A percentile compares a stretch with the other conserved stretches of the same genome.
These are phyloP conservation scores for Termitomyces sp. DNA, from an alignment of 1,284 basidiomycete species.

Conservation along the genomic window DNA sequence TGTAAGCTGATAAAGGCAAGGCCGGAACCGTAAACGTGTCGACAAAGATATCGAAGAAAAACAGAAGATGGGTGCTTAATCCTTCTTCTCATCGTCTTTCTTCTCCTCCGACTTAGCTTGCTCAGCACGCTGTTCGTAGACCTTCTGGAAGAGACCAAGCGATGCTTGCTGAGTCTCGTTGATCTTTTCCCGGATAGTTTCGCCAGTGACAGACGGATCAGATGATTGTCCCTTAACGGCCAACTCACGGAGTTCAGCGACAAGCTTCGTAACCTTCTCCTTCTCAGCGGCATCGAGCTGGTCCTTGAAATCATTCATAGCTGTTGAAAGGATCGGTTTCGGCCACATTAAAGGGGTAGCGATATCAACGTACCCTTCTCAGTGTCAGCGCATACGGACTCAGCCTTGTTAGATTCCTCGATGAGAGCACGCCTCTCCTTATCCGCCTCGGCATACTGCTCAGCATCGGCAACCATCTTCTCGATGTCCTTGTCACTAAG, in stretches of 20 bases:
- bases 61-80: conserved; percentile 2
- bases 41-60: neutral
- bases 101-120: conserved; percentile 11
- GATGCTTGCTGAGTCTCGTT: conserved; percentile 95
- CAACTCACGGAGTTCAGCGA: conserved; percentile 86
- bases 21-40: neutral
- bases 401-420: conserved; percentile 96
- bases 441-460: conserved; percentile 89
- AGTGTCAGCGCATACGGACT: conserved; percentile 91
- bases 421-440: conserved; percentile 87
- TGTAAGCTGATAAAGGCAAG: neutral
- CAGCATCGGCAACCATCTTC: conserved; percentile 93
- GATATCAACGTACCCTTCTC: conserved; percentile 70
- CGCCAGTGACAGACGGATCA: conserved; percentile 78
- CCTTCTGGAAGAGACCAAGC: conserved; percentile 96
- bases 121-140: conserved; percentile 21
- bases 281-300: conserved; percentile 90
- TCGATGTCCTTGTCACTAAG: conserved; percentile 96
- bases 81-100: conserved; percentile 19
- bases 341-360: neutral
- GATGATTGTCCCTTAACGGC: conserved; percentile 87
- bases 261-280: conserved; percentile 86
- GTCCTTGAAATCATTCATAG: conserved; percentile 96
- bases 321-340: conserved; percentile 32
- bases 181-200: conserved; percentile 90